phyloP scores from a whole-genome alignment of 1,284 basidiomycete species.

The Leucoagaricus sp. region DNA sequence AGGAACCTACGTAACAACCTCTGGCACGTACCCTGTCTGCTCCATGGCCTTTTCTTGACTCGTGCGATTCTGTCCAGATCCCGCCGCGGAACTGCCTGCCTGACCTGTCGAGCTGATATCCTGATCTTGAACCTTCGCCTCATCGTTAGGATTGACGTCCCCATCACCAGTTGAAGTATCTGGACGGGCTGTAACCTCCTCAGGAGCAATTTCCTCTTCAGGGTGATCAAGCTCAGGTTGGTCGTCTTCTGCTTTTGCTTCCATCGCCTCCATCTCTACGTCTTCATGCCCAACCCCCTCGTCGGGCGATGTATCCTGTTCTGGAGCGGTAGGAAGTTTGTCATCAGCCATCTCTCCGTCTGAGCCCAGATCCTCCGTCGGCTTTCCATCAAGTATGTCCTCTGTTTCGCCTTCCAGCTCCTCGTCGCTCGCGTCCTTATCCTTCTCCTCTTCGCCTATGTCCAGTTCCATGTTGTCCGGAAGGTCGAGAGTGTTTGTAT shows the following conservation, averaged over 20 bases:
- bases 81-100: conserved; percentile 11
- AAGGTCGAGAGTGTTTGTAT: conserved; percentile 80
- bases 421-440: conserved; percentile 44
- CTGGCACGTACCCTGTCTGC: conserved; percentile 34
- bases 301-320: conserved; percentile 24
- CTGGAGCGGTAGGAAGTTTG: neutral
- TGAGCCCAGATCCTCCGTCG: conserved; percentile 42
- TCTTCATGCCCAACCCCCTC: conserved; percentile 32
- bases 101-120: conserved; percentile 26
- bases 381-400: conserved; percentile 26
- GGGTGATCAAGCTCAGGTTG: conserved; percentile 20
- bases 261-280: conserved; percentile 31
- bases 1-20: no score
- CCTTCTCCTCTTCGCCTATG: conserved; percentile 47
- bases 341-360: conserved; percentile 43
- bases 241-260: conserved; percentile 22
- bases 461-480: conserved; percentile 84
- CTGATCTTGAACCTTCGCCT: conserved; percentile 29
- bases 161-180: conserved; percentile 42
- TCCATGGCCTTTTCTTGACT: conserved; percentile 27
- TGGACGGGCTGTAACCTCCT: conserved; percentile 38
- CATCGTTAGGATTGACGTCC: conserved; percentile 32
- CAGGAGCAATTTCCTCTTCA: conserved; percentile 30
- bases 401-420: conserved; percentile 43
- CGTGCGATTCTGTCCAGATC: conserved; percentile 3